These are phyloP conservation scores for Ceratobasidium sp. DNA, from an alignment of 1,284 basidiomycete genomes.

Conservation along the genomic window DNA sequence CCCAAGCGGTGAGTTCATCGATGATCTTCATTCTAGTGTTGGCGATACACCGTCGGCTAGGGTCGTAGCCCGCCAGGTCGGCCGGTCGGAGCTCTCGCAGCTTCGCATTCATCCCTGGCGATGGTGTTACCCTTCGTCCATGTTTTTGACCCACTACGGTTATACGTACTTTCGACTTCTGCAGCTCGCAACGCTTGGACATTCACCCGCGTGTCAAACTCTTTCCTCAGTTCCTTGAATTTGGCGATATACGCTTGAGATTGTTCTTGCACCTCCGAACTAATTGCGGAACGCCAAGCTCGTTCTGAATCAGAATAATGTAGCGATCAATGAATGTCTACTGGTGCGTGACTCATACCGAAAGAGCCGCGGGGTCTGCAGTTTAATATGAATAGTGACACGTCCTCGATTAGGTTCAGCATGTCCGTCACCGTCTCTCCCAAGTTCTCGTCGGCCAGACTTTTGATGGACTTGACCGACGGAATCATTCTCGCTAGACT, in stretches of 20 bases:
- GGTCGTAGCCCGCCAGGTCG: not conserved
- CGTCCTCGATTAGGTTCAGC: constrained; percentile 3
- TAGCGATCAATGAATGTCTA: not conserved
- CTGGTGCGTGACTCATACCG: not conserved
- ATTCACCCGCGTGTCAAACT: not conserved
- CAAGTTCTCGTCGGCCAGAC: not conserved
- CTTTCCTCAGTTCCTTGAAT: not conserved
- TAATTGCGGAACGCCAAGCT: not conserved
- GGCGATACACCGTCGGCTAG: not conserved
- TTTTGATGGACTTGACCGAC: not conserved
- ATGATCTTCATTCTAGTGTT: not conserved
- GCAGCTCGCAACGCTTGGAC: not conserved
- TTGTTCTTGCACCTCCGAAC: not conserved
- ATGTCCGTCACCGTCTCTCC: not conserved
- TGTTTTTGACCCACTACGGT: not conserved
- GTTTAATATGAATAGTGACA: not conserved
- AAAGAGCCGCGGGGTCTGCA: not conserved
- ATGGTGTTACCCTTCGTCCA: too few species aligned
- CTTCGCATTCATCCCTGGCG: not conserved
- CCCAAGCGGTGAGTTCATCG: not conserved
- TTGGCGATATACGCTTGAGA: not conserved
- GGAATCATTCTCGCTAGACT: not conserved
- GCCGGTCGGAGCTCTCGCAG: not conserved
- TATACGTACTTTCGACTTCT: not conserved
- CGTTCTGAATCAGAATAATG: not conserved